Base-by-base conservation (phyloP, 1,139 yeast species). In the Saccharomyces uvarum region DNA sequence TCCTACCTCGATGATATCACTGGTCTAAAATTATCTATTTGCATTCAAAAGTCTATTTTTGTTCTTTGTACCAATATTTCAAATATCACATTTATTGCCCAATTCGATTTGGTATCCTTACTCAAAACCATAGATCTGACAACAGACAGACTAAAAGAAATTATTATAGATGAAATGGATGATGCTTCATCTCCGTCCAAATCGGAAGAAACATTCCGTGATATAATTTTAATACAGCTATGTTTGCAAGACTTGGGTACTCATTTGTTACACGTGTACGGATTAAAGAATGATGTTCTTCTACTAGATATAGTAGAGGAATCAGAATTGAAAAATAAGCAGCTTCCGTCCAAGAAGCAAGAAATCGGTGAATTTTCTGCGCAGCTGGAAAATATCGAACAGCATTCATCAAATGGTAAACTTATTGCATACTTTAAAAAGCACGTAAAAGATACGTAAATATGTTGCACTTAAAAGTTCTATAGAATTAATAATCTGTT, bases 111-210 rank as follows among this genome's bases (percentile, higher is more conserved):
- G 14, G 52, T 61, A 11, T 50, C 44, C 1, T 32, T 67, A 1
- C 48, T 63, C 33, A 63, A 58, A 48, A 48, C 50, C n/a, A 50
- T 67, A 4, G 68, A 64, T 41, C 42, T 56, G 31, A 56, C 54
- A 19, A 53, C 60, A 2, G 70, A 66, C 47, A 67, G 66, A 38
- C 38, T 63, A 3, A 58, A 59, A 19, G 70, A 66, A 44, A 27
- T 56, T 4, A 58, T 65, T 16, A 52, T 58, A 13, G 69, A 65
- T 38, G 55, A 51, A 44, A 31, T 54, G 6, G 29, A 28, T 19
- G 53, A 41, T 9, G 21, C 32, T 14, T 16, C 28, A 47, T 53
- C 14, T 4, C 31, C 2, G 5, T 19, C 6, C 53, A 47, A 28
- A 24, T 9, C 9, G 11, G 44, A 38, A 11, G 32, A 47, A 24